A percentile compares a stretch with the other conserved stretches of the same genome.
phyloP scores from a whole-genome alignment of 78 protist genomes.

The Isochrysis galbana region DNA sequence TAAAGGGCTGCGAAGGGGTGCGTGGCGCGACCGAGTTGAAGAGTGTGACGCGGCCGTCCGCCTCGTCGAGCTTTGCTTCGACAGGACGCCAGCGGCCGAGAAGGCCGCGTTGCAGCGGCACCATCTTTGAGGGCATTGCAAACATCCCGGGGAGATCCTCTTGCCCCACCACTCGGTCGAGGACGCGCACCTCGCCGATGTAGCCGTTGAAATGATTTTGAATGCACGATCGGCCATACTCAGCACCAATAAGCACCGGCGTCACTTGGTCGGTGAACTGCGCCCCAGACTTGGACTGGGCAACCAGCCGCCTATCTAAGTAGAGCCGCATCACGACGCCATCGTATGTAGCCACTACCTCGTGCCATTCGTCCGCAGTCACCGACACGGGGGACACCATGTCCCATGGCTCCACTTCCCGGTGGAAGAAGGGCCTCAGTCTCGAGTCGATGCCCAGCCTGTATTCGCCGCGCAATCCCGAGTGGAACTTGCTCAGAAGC shows the following conservation, averaged over 20 bases:
- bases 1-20: background rate
- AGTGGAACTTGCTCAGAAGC: background rate
- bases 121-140: background rate
- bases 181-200: background rate
- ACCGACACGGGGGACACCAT: background rate
- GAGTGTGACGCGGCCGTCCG: background rate
- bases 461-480: conserved; percentile 15
- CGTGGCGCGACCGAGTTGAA: conserved; percentile 6
- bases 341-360: background rate
- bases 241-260: conserved; percentile 11
- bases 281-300: background rate
- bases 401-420: conserved; percentile 22
- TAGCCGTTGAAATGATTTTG: background rate
- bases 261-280: conserved; percentile 26
- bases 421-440: background rate
- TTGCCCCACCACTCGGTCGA: background rate
- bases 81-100: conserved; percentile 5
- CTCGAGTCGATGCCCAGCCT: background rate
- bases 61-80: background rate
- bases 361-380: background rate
- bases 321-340: background rate
- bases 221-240: background rate
- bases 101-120: background rate
- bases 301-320: background rate
- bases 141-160: background rate